Evolutionary conservation across 2,329 filamentous ascomycete species (phyloP).

Genomic region (Venturia carpophila): DNA sequence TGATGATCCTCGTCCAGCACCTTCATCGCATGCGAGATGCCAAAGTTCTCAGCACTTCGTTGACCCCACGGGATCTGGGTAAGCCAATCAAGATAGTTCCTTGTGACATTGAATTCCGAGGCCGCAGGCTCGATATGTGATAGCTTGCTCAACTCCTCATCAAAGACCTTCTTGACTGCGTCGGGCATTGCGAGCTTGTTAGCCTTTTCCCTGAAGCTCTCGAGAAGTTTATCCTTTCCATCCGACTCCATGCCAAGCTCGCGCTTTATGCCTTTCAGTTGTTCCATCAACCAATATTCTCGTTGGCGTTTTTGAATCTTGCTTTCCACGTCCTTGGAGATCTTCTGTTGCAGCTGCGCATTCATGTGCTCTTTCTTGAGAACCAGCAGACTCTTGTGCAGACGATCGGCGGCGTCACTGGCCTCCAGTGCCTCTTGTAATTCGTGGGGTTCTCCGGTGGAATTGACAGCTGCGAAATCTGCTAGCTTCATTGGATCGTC

Average conservation of each 20-base stretch:
- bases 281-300: slow-evolving; percentile 98
- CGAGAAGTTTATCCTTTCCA: slow-evolving; percentile 95
- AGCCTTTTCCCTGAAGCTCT: slow-evolving; percentile 95
- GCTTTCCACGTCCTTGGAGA: slow-evolving; percentile 92
- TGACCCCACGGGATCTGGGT: slow-evolving; percentile 98
- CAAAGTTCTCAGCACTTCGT: slow-evolving; percentile 92
- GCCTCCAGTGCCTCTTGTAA: slow-evolving; percentile 85
- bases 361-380: slow-evolving; percentile 99
- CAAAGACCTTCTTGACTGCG: slow-evolving; percentile 92
- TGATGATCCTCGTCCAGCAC: slow-evolving; percentile 96
- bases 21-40: slow-evolving; percentile 79
- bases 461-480: slow-evolving; percentile 94
- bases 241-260: slow-evolving; percentile 96
- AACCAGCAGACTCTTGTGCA: slow-evolving; percentile 84
- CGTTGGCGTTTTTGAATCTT: slow-evolving; percentile 96
- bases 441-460: slow-evolving; percentile 85
- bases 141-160: slow-evolving; percentile 96
- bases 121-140: slow-evolving; percentile 90
- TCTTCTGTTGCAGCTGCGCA: slow-evolving; percentile 91
- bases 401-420: slow-evolving; percentile 82
- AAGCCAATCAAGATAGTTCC: slow-evolving; percentile 97
- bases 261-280: slow-evolving; percentile 96
- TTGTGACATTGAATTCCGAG: slow-evolving; percentile 96
- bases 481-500: slow-evolving; percentile 92
- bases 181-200: slow-evolving; percentile 94